A percentile compares a stretch with the other conserved stretches of the same genome.
Conservation (phyloP, 345 rosid species). For the Combretum micranthum region DNA sequence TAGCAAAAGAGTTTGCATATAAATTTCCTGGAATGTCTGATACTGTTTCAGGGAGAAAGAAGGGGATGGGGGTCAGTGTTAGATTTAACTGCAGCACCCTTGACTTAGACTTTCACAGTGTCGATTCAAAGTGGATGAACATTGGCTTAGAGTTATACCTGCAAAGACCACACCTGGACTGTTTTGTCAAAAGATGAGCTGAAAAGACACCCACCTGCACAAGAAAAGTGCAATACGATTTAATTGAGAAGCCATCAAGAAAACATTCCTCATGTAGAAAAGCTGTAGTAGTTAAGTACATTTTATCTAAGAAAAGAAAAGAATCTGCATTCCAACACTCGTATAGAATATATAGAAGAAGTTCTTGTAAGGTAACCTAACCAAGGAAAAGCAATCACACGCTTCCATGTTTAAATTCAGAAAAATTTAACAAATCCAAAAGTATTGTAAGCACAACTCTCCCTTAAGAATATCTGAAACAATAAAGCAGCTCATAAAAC, state of each 20-base stretch:
- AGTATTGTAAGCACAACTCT: no score
- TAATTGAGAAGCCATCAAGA: conserved; percentile 5
- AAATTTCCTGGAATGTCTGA: no score
- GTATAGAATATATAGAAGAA: no score
- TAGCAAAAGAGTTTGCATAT: no score
- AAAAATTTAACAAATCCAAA: no score
- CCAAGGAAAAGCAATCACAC: no score
- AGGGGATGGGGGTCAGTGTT: background rate
- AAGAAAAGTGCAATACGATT: conserved; percentile 11
- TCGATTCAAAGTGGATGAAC: background rate
- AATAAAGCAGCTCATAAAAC: background rate
- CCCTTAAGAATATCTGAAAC: no score
- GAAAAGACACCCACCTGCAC: conserved; percentile 72
- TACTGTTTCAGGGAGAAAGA: no score
- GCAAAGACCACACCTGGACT: conserved; percentile 75
- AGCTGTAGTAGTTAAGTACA: background rate
- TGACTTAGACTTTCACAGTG: no score
- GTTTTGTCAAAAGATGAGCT: conserved; percentile 84
- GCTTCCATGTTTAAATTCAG: no score
- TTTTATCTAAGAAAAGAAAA: background rate
- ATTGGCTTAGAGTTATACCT: conserved; percentile 39
- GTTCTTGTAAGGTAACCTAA: no score
- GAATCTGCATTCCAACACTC: no score
- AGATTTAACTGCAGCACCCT: background rate
- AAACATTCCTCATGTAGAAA: background rate